Percentiles rank a stretch among this genome's conserved stretches.
Conservation (phyloP, 306 rosid genomes). For the Cicer pinnatifidum region DNA sequence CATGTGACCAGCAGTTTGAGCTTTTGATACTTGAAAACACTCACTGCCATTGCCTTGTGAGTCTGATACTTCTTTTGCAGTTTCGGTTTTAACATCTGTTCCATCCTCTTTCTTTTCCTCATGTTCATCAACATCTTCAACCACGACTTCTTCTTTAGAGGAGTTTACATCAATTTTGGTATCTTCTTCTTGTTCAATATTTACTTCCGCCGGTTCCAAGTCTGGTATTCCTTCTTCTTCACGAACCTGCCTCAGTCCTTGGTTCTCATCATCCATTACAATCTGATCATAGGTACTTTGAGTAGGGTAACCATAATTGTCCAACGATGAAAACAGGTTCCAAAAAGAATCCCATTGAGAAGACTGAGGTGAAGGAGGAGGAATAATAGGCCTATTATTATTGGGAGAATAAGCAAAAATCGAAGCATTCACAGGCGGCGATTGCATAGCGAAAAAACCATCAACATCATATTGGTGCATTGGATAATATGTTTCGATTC, state of each 20-base stretch:
- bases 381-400: slow-evolving; percentile 56
- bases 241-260: slow-evolving; percentile 74
- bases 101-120: slow-evolving; percentile 48
- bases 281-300: slow-evolving; percentile 54
- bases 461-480: slow-evolving; percentile 63
- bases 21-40: slow-evolving; percentile 56
- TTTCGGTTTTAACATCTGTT: slow-evolving; percentile 47
- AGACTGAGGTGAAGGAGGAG: slow-evolving; percentile 75
- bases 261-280: slow-evolving; percentile 64
- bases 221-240: slow-evolving; percentile 96
- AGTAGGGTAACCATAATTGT: slow-evolving; percentile 75
- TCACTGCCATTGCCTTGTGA: slow-evolving; percentile 44
- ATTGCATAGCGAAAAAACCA: slow-evolving; percentile 65
- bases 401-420: slow-evolving; percentile 70
- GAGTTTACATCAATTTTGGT: slow-evolving; percentile 47
- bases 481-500: slow-evolving; percentile 72
- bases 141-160: slow-evolving; percentile 59
- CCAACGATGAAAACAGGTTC: slow-evolving; percentile 88
- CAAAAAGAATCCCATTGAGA: slow-evolving; percentile 95
- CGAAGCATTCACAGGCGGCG: slow-evolving; percentile 65
- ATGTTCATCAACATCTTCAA: slow-evolving; percentile 70
- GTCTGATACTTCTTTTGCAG: slow-evolving; percentile 45
- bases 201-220: slow-evolving; percentile 80
- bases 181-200: slow-evolving; percentile 66
- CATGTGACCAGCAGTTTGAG: slow-evolving; percentile 60